Conservation (phyloP, 139 green algal species). For the Micromonas pusilla region DNA sequence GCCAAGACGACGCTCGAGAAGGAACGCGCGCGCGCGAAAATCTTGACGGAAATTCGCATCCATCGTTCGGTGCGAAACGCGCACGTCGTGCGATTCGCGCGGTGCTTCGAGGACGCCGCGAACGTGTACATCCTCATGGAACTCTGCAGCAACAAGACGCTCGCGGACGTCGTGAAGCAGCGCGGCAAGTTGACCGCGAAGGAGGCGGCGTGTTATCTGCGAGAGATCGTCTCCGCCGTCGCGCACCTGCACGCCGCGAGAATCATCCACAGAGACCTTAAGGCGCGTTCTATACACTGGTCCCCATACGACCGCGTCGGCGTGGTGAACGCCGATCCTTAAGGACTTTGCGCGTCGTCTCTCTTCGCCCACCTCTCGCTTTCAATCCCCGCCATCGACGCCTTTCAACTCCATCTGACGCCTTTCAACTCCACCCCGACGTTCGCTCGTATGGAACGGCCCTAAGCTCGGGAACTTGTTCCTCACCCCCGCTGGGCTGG, state of each 20-base stretch:
- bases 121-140: constrained; percentile 42
- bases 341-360: too few relatives aligned
- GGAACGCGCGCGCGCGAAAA: neutral
- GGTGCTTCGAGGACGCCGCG: constrained; percentile 32
- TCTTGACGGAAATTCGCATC: constrained; percentile 28
- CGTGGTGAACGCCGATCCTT: too few relatives aligned
- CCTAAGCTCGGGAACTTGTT: constrained; percentile 39
- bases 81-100: constrained; percentile 17
- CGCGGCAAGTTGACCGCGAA: constrained; percentile 3
- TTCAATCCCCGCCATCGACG: too few relatives aligned
- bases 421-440: too few relatives aligned
- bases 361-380: too few relatives aligned
- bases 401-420: too few relatives aligned
- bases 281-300: too few relatives aligned
- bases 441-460: too few relatives aligned
- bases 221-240: constrained; percentile 12
- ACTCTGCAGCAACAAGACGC: constrained; percentile 29
- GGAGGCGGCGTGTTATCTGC: neutral
- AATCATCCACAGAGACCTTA: constrained; percentile 38
- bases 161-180: constrained; percentile 28
- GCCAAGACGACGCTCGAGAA: constrained; percentile 4
- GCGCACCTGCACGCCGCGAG: constrained; percentile 10
- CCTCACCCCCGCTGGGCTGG: neutral
- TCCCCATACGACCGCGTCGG: too few relatives aligned
- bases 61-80: neutral